Base-by-base conservation (phyloP, 1,284 basidiomycete species). In the Leccinum ponderosum region DNA sequence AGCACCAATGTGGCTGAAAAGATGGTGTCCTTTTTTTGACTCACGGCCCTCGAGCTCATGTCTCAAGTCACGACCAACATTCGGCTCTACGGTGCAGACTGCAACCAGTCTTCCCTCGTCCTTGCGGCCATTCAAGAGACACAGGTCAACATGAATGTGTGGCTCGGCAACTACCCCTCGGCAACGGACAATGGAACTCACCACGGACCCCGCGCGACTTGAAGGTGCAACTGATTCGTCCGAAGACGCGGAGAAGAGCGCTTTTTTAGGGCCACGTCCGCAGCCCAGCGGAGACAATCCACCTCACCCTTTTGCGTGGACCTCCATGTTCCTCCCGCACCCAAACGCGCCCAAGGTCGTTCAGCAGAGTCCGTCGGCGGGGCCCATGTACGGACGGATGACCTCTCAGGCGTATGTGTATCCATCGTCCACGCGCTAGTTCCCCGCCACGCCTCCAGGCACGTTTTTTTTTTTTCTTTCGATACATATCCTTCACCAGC, bases 91-190 rank as follows among this genome's bases (percentile, higher is more conserved):
- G 84, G 84, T 17, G 77, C 83, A 29, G 84, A 85, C 69, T 85
- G 83, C 68, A 86, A 85, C 66, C 83, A 85, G 62, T 78, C 81
- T 8, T 80, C 81, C 1, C 77, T 85, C 48, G 82, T 85, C 50
- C 81, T 95, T 39, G 86, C 93, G 66, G 93, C 92, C 1, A 93
- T 99, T 73, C 81, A 90, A 70, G 86, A 89, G 69, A 97, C 95
- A 55, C 93, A 97, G 75, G 92, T 94, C 58, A 83, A 97, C 76
- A 83, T 98, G 85, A 80, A 78, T 9, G 91, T 98, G 14, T 97
- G 81, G 76, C 81, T 95, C n/a, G 96, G 89, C 31, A 93, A 93
- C 69, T 98, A 89, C 73, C 81, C 82, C 29, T 67, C 81, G 9
- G 72, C 89, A 39, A 84, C 81, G 56, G 87, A 90, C 64, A 85